phyloP scores from a whole-genome alignment of 192 early-diverging fungal genomes.

The Podila epicladia region DNA sequence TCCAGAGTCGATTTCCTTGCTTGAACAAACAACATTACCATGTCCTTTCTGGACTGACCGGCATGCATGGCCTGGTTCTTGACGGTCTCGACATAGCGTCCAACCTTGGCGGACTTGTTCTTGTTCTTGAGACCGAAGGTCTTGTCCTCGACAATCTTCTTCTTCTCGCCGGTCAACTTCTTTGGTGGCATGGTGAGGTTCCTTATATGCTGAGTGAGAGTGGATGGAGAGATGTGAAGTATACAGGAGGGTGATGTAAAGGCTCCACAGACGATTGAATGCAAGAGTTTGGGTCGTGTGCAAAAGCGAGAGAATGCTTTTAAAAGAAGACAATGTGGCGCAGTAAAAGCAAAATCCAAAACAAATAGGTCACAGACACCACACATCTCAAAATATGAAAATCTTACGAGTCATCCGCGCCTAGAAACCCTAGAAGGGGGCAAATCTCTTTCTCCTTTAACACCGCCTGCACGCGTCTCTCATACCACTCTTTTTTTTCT shows the following conservation, averaged over 20 bases:
- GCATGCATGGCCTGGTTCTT: conserved; percentile 78
- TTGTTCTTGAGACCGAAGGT: conserved; percentile 99
- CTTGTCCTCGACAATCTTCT: conserved; percentile 93
- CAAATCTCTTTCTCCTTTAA: too few relatives aligned
- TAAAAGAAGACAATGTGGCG: conserved; percentile 1
- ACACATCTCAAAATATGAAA: too few relatives aligned
- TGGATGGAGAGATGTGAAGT: neutral
- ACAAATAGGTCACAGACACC: too few relatives aligned
- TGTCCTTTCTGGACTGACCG: conserved; percentile 62
- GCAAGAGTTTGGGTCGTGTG: neutral
- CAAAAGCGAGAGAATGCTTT: neutral
- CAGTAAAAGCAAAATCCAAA: neutral
- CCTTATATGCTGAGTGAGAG: neutral
- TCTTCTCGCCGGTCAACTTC: conserved; percentile 73
- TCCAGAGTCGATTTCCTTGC: neutral
- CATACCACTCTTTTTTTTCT: too few relatives aligned
- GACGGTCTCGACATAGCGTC: conserved; percentile 91
- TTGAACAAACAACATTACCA: conserved; percentile 30
- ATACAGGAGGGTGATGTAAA: neutral
- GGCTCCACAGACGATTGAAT: neutral
- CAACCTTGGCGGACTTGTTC: conserved; percentile 94
- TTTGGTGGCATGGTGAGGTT: conserved; percentile 80
- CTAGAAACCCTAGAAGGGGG: too few relatives aligned
- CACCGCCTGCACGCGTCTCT: too few relatives aligned
- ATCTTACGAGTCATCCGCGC: too few relatives aligned